phyloP scores from a whole-genome alignment of 2,329 filamentous ascomycete species.

The Colletotrichum siamense region DNA sequence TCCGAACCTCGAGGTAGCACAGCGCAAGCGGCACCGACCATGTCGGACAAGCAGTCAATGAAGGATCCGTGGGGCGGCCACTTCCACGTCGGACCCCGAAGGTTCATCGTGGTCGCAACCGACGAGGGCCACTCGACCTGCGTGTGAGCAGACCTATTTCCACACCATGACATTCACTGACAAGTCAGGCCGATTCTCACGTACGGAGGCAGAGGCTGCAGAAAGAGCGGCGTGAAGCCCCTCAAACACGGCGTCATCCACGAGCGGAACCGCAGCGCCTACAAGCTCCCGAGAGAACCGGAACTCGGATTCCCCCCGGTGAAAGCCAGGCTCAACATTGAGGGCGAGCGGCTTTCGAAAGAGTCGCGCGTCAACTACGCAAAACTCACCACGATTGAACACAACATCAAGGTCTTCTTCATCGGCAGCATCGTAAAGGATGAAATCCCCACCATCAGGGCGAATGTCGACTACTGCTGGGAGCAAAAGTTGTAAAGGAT shows the following conservation, averaged over 20 bases:
- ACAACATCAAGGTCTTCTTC: slow-evolving; percentile 63
- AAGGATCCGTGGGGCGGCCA: slow-evolving; percentile 39
- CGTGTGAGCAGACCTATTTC: slow-evolving; percentile 48
- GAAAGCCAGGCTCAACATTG: slow-evolving; percentile 45
- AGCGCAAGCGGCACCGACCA: slow-evolving; percentile 32
- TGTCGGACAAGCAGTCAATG: slow-evolving; percentile 33
- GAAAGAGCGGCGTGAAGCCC: slow-evolving; percentile 57
- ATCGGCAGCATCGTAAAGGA: slow-evolving; percentile 51
- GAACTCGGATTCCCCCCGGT: slow-evolving; percentile 53
- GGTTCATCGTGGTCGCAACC: slow-evolving; percentile 60
- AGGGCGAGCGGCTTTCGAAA: slow-evolving; percentile 49
- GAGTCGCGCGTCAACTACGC: slow-evolving; percentile 65
- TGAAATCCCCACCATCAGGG: slow-evolving; percentile 46
- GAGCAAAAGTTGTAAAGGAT: slow-evolving; percentile 39
- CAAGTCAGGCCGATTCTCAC: slow-evolving; percentile 57
- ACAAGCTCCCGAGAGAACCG: slow-evolving; percentile 44
- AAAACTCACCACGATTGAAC: slow-evolving; percentile 61
- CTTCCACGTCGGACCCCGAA: slow-evolving; percentile 56
- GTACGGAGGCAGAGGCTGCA: slow-evolving; percentile 57
- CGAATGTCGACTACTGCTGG: slow-evolving; percentile 58
- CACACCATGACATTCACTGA: background rate
- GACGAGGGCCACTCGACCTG: slow-evolving; percentile 60
- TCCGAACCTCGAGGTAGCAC: slow-evolving; percentile 51
- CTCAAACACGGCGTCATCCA: slow-evolving; percentile 60
- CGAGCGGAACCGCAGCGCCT: slow-evolving; percentile 35